A percentile compares a stretch with the other conserved stretches of the same genome.
These are phyloP conservation scores for Aureobasidium vineae DNA, from an alignment of 2,329 filamentous ascomycete genomes.

Conservation along the genomic window DNA sequence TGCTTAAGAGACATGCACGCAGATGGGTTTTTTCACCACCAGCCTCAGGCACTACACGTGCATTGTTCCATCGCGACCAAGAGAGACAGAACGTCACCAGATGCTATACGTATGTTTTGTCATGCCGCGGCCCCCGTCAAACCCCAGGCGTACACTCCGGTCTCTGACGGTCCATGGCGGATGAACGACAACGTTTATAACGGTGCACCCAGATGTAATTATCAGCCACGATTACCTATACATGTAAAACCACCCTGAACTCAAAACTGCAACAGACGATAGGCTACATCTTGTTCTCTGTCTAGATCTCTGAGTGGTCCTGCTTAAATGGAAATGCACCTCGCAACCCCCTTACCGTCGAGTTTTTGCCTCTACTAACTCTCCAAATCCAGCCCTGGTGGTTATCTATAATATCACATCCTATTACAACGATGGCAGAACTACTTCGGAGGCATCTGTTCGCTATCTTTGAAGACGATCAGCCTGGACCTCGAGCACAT, in stretches of 20 bases:
- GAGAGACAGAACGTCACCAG: background rate
- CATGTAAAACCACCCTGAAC: slow-evolving; percentile 1
- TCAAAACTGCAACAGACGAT: background rate
- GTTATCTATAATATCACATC: background rate
- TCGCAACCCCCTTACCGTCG: background rate
- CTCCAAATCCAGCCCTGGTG: background rate
- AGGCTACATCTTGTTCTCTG: background rate
- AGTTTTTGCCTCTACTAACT: background rate
- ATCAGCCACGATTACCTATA: background rate
- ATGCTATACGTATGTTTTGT: background rate
- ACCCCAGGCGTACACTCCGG: background rate
- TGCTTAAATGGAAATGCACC: slow-evolving; percentile 12
- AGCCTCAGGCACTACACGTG: background rate
- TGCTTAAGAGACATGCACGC: background rate
- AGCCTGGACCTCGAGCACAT: background rate
- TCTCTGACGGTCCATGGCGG: background rate
- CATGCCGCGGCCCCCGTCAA: background rate
- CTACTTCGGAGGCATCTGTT: background rate
- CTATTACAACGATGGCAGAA: background rate
- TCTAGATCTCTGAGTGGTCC: background rate
- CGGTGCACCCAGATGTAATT: background rate
- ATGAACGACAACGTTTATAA: background rate
- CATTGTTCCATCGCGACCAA: no score
- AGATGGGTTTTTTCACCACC: no score
- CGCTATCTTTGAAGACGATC: slow-evolving; percentile 8